phyloP scores from a whole-genome alignment of 2,329 filamentous ascomycete species.

The Arthrobotrys sinensis region DNA sequence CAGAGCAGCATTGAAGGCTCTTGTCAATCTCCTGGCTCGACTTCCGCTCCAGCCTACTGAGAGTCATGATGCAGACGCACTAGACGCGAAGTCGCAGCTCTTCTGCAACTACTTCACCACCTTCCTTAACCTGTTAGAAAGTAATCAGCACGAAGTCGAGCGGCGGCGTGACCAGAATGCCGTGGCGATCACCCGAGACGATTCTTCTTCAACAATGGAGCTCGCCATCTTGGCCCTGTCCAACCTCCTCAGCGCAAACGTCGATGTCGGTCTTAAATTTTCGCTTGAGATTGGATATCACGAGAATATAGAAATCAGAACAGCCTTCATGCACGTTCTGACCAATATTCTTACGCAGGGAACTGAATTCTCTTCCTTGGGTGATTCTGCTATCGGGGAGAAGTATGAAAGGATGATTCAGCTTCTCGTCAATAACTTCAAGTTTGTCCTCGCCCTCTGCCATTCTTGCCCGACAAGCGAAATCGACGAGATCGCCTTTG shows the following conservation, averaged over 20 bases:
- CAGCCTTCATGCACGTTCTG: conserved; percentile 79
- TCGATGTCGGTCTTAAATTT: conserved; percentile 80
- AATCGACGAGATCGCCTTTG: conserved; percentile 79
- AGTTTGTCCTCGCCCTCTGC: conserved; percentile 76
- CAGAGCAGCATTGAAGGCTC: conserved; percentile 76
- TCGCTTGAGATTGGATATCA: conserved; percentile 80
- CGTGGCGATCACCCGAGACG: conserved; percentile 70
- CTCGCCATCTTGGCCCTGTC: conserved; percentile 78
- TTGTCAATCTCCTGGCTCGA: conserved; percentile 78
- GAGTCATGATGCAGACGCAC: conserved; percentile 77
- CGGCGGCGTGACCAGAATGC: conserved; percentile 63
- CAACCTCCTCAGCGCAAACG: conserved; percentile 79
- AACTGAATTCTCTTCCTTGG: conserved; percentile 79
- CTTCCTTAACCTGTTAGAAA: conserved; percentile 75
- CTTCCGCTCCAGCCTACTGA: conserved; percentile 78
- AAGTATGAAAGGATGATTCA: conserved; percentile 78
- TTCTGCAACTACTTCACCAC: conserved; percentile 81
- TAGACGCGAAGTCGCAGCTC: conserved; percentile 79
- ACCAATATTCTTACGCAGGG: conserved; percentile 81
- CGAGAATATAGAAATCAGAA: conserved; percentile 78
- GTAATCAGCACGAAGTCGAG: conserved; percentile 62
- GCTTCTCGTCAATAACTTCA: conserved; percentile 76
- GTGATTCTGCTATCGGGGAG: conserved; percentile 77
- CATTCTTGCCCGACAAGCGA: conserved; percentile 78
- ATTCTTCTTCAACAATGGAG: conserved; percentile 73